Evolutionary conservation across 257 asterid genomes (phyloP).

Genomic region (Eustoma russellianum): DNA sequence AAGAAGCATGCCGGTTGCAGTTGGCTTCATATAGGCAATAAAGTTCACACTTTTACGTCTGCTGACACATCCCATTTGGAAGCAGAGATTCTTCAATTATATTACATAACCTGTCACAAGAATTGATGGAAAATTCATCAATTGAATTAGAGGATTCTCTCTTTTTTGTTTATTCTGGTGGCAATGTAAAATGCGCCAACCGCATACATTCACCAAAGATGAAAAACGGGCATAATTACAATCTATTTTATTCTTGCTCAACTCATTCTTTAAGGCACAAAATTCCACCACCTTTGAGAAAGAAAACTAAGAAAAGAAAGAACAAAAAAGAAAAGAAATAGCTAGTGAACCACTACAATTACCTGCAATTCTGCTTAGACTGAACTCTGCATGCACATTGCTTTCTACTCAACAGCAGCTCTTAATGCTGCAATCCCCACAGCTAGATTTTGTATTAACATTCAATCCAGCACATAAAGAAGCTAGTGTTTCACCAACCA

Average conservation of each 20-base stretch:
- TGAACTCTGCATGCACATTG: conserved; percentile 54
- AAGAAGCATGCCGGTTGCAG: conserved; percentile 80
- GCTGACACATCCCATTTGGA: conserved; percentile 54
- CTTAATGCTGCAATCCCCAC: conserved; percentile 88
- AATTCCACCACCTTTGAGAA: neutral
- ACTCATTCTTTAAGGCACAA: neutral
- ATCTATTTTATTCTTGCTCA: neutral
- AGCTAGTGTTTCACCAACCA: conserved; percentile 75
- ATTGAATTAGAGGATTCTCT: conserved; percentile 8
- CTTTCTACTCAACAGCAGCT: conserved; percentile 67
- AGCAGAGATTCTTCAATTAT: conserved; percentile 41
- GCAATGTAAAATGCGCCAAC: too few relatives aligned
- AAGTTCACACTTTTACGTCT: conserved; percentile 52
- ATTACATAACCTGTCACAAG: conserved; percentile 41
- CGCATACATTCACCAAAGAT: too few relatives aligned
- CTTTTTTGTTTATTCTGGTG: neutral
- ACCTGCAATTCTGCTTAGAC: conserved; percentile 55
- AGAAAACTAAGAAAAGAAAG: neutral
- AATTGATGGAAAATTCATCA: conserved; percentile 17
- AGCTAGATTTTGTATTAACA: conserved; percentile 74
- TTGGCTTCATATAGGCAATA: conserved; percentile 54
- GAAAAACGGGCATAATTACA: too few relatives aligned
- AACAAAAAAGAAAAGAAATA: too few relatives aligned
- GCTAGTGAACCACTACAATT: neutral
- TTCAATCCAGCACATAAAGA: conserved; percentile 73